These are phyloP conservation scores for Lunasporangiospora selenospora DNA, from an alignment of 192 early-diverging fungal genomes.

Conservation along the genomic window DNA sequence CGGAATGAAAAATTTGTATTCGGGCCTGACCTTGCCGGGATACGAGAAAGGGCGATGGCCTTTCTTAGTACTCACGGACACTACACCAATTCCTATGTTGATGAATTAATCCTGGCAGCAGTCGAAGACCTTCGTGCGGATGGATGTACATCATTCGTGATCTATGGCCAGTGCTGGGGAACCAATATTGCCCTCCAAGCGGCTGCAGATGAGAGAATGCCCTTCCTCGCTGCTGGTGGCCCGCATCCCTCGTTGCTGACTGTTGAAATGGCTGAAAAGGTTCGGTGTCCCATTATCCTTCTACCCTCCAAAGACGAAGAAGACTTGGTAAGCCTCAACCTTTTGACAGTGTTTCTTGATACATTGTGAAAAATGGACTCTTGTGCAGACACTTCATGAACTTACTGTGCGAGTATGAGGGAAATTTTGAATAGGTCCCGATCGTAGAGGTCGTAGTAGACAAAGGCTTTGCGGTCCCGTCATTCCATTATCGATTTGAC, in stretches of 20 bases:
- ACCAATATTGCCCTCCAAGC: constrained; percentile 59
- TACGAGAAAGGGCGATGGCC: constrained; percentile 31
- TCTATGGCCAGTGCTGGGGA: constrained; percentile 75
- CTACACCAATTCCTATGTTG: background rate
- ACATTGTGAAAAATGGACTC: too few relatives aligned
- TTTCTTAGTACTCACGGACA: constrained; percentile 49
- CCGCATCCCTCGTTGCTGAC: constrained; percentile 66
- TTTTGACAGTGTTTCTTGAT: too few relatives aligned
- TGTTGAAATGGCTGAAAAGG: constrained; percentile 48
- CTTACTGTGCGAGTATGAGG: background rate
- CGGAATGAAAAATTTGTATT: too few relatives aligned
- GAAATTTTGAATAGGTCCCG: constrained; percentile 18
- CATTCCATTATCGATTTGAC: constrained; percentile 62
- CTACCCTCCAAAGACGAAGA: constrained; percentile 68
- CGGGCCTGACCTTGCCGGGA: constrained; percentile 26
- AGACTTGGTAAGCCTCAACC: constrained; percentile 47
- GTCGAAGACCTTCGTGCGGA: constrained; percentile 34
- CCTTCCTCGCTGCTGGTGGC: constrained; percentile 54
- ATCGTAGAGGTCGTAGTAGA: constrained; percentile 46
- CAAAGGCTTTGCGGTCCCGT: constrained; percentile 59
- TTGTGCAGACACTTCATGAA: constrained; percentile 3
- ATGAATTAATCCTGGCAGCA: constrained; percentile 27
- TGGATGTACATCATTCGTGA: constrained; percentile 47
- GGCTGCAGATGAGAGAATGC: constrained; percentile 37
- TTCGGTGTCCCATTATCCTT: constrained; percentile 61